Percentiles rank a stretch among this genome's conserved stretches.
Conservation (phyloP, 805 yeast genomes). For the Kodamaea kakaduensis region DNA sequence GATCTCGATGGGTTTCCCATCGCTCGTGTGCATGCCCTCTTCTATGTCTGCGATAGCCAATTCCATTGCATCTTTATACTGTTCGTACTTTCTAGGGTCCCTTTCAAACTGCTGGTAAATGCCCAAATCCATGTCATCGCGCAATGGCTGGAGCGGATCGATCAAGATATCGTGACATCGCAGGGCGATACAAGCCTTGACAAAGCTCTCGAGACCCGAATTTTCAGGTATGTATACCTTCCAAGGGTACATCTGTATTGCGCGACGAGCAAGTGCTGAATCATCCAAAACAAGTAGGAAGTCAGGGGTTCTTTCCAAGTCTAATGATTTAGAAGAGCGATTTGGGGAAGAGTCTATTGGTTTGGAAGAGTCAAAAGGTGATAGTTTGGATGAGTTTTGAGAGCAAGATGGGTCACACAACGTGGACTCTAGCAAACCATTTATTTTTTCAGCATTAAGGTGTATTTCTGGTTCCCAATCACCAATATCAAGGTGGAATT, state of each 20-base stretch:
- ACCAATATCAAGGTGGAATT: too few species aligned
- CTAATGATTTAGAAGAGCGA: too few species aligned
- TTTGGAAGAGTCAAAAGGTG: too few species aligned
- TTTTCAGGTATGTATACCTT: conserved; percentile 1
- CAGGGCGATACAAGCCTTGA: background rate
- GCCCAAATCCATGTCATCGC: conserved; percentile 49
- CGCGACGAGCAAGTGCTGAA: background rate
- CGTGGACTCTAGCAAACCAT: too few species aligned
- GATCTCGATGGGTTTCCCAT: conserved; percentile 18
- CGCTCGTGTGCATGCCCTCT: too few species aligned
- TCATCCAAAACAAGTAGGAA: too few species aligned
- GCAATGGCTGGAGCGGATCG: conserved; percentile 71
- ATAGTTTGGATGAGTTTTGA: too few species aligned
- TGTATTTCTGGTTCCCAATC: too few species aligned
- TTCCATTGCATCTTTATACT: conserved; percentile 61
- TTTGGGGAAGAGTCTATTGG: too few species aligned
- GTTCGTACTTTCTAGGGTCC: conserved; percentile 64
- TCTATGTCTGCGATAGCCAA: conserved; percentile 43
- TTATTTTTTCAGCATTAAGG: too few species aligned
- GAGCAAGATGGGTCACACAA: too few species aligned
- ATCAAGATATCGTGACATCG: conserved; percentile 16
- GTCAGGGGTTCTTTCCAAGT: too few species aligned
- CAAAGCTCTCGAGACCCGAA: background rate
- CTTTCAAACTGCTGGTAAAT: conserved; percentile 69
- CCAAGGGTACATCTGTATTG: conserved; percentile 2